Evolutionary conservation across 345 rosid species (phyloP), one percentile per base, ranked within the genome.

Genomic region (Ricinus communis): DNA sequence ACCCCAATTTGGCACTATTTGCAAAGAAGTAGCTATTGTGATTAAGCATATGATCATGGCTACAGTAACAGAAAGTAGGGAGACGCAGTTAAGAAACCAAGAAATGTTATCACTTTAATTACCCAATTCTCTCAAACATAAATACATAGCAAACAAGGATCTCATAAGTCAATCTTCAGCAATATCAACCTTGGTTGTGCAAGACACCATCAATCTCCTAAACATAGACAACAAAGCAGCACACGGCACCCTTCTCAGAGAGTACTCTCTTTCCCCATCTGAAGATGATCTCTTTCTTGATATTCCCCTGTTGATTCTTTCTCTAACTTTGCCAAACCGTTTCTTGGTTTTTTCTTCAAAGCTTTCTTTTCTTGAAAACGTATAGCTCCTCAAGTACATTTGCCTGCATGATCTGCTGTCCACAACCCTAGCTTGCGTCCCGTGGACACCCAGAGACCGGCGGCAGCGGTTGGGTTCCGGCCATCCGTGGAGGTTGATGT

Each of bases 381-480:
- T 85, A 79, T 93, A 93, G 88, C 96, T 93, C 54, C 96, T 83
- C 4, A 93, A 82, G 71, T 88, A 93, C 81, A 87, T 87, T 76
- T 93, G 96, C 74, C 98, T 73, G 80, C 96, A 88, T 19, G 94
- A 90, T 70, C 89, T 85, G 69, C 89, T 88, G 72, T 93, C 98
- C 49, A 93, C 94, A 9, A 90, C 94, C 63, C 85, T 81, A 14
- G 87, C 70, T 22, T 62, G 82, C 30, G 12, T 43, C 47, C 47
- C 47, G 8, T 65, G 74, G 15, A 25, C 70, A 66, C 24, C 41
- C 68, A 53, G 75, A 54, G 66, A 45, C 27, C 52, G 59, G 45
- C 71, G 66, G 58, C 51, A 38, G 31, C 2, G 87, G 70, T 87
- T 90, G 8, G 93, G 86, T 66, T 91, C 90, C 21, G 95, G 92